A percentile compares a stretch with the other conserved stretches of the same genome.
These are phyloP conservation scores for Royoungia palumana DNA, from an alignment of 768 basidiomycete genomes.

Conservation along the genomic window DNA sequence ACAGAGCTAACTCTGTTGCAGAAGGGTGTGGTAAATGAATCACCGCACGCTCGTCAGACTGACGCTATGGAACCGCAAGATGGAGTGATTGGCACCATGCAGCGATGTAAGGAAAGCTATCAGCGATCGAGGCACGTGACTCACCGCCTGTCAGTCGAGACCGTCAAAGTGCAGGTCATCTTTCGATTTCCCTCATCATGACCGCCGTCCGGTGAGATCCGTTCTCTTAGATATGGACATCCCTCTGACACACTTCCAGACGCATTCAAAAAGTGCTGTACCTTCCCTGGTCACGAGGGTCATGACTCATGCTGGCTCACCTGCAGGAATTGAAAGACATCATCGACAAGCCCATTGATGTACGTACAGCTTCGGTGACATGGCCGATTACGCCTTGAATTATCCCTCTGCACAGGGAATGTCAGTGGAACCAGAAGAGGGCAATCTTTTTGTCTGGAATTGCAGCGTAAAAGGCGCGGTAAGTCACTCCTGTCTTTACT, in stretches of 20 bases:
- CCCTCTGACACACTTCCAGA: conserved; percentile 37
- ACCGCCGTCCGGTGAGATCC: conserved; percentile 37
- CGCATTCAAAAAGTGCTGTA: conserved; percentile 70
- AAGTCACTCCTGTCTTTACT: conserved; percentile 25
- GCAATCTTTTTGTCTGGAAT: conserved; percentile 75
- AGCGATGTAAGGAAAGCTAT: too few relatives aligned
- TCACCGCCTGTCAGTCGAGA: too few relatives aligned
- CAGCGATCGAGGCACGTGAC: too few relatives aligned
- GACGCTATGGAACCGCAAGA: too few relatives aligned
- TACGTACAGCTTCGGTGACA: conserved; percentile 31
- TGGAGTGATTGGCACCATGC: too few relatives aligned
- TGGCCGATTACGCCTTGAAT: conserved; percentile 9
- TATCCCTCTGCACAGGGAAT: conserved; percentile 47
- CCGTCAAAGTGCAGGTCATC: neutral
- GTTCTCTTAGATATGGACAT: neutral
- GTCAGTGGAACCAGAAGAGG: conserved; percentile 58
- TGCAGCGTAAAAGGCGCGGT: conserved; percentile 75
- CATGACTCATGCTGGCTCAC: conserved; percentile 6
- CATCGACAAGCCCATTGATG: conserved; percentile 60
- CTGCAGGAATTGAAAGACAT: conserved; percentile 66
- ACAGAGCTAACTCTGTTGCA: too few relatives aligned
- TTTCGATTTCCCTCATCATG: conserved; percentile 25
- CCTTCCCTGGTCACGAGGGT: conserved; percentile 1
- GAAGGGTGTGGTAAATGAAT: too few relatives aligned
- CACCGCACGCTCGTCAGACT: too few relatives aligned